These are phyloP conservation scores for Vanrija sp. DNA, from an alignment of 1,284 basidiomycete genomes.

Conservation along the genomic window DNA sequence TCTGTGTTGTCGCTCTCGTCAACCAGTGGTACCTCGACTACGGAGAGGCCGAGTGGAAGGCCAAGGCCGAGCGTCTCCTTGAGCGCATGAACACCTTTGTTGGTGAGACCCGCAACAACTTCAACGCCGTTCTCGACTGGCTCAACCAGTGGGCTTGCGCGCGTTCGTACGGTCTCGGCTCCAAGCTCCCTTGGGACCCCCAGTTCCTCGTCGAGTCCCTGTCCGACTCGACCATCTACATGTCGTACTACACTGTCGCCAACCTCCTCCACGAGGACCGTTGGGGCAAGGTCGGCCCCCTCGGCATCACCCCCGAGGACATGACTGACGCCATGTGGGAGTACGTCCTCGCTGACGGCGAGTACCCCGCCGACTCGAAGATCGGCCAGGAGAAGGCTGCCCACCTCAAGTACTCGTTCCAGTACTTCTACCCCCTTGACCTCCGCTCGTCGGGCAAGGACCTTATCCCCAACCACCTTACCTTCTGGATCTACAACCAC, in stretches of 20 bases:
- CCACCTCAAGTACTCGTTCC: conserved; percentile 82
- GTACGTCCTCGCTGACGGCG: conserved; percentile 76
- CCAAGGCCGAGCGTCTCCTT: conserved; percentile 75
- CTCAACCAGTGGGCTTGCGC: conserved; percentile 99
- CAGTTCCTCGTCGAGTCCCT: conserved; percentile 94
- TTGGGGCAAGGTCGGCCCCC: conserved; percentile 75
- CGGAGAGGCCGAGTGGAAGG: conserved; percentile 85
- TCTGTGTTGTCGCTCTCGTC: conserved; percentile 96
- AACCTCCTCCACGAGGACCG: conserved; percentile 77
- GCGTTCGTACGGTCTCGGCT: conserved; percentile 91
- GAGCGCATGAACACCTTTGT: conserved; percentile 86
- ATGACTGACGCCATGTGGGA: conserved; percentile 99
- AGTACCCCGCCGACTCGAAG: conserved; percentile 62
- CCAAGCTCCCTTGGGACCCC: conserved; percentile 94
- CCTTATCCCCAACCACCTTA: conserved; percentile 92
- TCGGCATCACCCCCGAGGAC: conserved; percentile 82
- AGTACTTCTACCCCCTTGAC: conserved; percentile 98
- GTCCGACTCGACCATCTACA: conserved; percentile 98
- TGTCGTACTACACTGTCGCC: conserved; percentile 96
- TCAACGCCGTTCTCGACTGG: conserved; percentile 91
- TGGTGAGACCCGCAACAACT: conserved; percentile 82
- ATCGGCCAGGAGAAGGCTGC: conserved; percentile 75
- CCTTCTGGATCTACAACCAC: conserved; percentile 93
- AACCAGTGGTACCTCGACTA: conserved; percentile 99
- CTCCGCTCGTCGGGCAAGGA: conserved; percentile 99